Evolutionary conservation across 164 flowering plant species (phyloP).

Genomic region (Annona squamosa): DNA sequence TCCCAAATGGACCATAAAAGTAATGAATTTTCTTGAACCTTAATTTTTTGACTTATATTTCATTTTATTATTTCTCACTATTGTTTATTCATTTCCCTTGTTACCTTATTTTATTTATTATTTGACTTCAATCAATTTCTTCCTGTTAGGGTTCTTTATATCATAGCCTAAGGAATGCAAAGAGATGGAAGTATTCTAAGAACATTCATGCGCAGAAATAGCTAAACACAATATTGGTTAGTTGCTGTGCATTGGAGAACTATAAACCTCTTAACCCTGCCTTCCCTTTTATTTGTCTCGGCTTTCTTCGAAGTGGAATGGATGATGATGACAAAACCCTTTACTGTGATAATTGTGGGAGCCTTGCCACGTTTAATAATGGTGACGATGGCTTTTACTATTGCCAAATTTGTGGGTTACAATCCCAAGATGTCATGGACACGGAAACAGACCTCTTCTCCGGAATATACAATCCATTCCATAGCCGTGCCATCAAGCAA

Average conservation of each 20-base stretch:
- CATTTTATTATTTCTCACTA: too few species aligned
- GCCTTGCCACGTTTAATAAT: conserved; percentile 26
- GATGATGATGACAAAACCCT: neutral
- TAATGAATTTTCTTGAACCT: too few species aligned
- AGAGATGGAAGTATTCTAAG: neutral
- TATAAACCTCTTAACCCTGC: neutral
- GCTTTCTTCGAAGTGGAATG: neutral
- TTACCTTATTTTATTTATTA: too few species aligned
- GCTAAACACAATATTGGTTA: neutral
- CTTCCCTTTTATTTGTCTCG: neutral
- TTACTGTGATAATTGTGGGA: conserved; percentile 31
- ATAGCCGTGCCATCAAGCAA: conserved; percentile 18
- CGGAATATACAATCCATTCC: conserved; percentile 27
- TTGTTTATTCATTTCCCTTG: too few species aligned
- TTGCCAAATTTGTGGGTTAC: conserved; percentile 45
- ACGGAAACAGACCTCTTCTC: conserved; percentile 43
- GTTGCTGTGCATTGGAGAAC: neutral
- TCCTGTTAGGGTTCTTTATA: too few species aligned
- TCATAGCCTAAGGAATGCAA: too few species aligned
- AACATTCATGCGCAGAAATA: neutral
- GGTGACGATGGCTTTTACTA: conserved; percentile 57
- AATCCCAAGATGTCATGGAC: conserved; percentile 49
- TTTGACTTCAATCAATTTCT: too few species aligned
- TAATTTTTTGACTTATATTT: too few species aligned
- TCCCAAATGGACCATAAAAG: too few species aligned